Evolutionary conservation across 1,139 yeast species (phyloP).

Genomic region (Sugiyamaella castrensis): DNA sequence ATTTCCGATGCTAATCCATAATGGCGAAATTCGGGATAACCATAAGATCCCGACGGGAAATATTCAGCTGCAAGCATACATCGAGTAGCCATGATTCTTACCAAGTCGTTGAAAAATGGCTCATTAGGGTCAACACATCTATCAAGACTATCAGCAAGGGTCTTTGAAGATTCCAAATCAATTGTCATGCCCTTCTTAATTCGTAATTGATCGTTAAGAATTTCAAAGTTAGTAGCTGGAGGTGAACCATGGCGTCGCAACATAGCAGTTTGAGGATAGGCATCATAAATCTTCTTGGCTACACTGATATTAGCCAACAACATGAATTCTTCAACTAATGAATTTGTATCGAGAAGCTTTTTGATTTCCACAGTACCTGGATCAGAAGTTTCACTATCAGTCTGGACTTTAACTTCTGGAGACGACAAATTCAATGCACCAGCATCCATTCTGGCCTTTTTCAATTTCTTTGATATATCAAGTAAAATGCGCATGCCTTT

Average conservation of each 20-base stretch:
- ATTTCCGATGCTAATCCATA: constrained; percentile 97
- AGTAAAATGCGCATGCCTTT: constrained; percentile 83
- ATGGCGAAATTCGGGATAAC: constrained; percentile 92
- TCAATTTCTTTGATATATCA: constrained; percentile 72
- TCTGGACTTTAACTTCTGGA: constrained; percentile 96
- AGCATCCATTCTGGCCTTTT: constrained; percentile 81
- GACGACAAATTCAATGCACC: constrained; percentile 97
- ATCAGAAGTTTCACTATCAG: constrained; percentile 96
- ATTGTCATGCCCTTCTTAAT: constrained; percentile 72
- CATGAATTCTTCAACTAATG: constrained; percentile 98
- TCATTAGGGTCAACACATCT: constrained; percentile 78
- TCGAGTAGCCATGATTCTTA: constrained; percentile 96
- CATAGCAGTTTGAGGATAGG: constrained; percentile 98
- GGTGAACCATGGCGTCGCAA: constrained; percentile 92
- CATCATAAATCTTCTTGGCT: constrained; percentile 85
- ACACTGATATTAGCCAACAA: constrained; percentile 94
- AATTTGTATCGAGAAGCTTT: constrained; percentile 82
- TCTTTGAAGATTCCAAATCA: constrained; percentile 80
- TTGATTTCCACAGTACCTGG: constrained; percentile 96
- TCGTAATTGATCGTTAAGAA: constrained; percentile 80
- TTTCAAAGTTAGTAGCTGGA: constrained; percentile 89
- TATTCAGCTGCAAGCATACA: constrained; percentile 99
- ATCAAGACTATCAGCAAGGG: constrained; percentile 92
- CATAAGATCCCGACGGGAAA: constrained; percentile 88
- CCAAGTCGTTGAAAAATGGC: constrained; percentile 87